Evolutionary conservation across 2,329 filamentous ascomycete genomes (phyloP).

Genomic region (Aureobasidium subglaciale): DNA sequence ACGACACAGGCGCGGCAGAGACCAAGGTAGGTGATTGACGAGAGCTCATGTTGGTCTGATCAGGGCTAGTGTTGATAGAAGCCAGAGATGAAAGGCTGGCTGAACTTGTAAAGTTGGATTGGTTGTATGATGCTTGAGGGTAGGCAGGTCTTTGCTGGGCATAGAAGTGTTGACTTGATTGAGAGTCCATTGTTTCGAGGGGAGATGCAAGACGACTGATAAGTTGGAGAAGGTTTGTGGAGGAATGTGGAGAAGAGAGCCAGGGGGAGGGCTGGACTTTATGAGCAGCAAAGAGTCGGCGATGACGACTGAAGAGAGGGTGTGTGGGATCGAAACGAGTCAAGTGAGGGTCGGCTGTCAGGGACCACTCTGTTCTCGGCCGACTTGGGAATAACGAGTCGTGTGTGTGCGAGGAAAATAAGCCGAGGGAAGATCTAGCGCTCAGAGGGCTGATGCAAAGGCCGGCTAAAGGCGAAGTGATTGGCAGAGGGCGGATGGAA

Average conservation of each 20-base stretch:
- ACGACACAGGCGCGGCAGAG: conserved; percentile 28
- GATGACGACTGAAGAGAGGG: conserved; percentile 11
- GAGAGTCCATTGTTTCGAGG: conserved; percentile 12
- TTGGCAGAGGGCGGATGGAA: conserved; percentile 9
- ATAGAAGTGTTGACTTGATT: conserved; percentile 13
- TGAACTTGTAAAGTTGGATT: conserved; percentile 34
- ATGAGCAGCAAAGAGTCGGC: conserved; percentile 2
- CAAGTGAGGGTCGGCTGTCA: neutral
- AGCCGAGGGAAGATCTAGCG: conserved; percentile 10
- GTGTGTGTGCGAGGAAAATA: conserved; percentile 1
- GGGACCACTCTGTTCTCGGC: conserved; percentile 3
- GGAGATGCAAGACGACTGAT: neutral
- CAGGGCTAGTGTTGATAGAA: conserved; percentile 22
- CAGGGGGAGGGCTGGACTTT: conserved; percentile 7
- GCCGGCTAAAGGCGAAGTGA: conserved; percentile 1
- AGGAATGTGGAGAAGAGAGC: conserved; percentile 14
- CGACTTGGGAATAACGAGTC: conserved; percentile 10
- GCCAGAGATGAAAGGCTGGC: conserved; percentile 36
- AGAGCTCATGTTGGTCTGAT: conserved; percentile 18
- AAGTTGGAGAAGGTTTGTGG: conserved; percentile 14
- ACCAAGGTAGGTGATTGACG: conserved; percentile 28
- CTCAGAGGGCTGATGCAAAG: neutral
- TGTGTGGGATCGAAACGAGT: neutral
- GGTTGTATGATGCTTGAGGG: conserved; percentile 27
- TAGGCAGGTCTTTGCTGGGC: conserved; percentile 28